These are phyloP conservation scores for Ensete glaucum DNA, from an alignment of 176 grass and related monocot species.

Conservation along the genomic window DNA sequence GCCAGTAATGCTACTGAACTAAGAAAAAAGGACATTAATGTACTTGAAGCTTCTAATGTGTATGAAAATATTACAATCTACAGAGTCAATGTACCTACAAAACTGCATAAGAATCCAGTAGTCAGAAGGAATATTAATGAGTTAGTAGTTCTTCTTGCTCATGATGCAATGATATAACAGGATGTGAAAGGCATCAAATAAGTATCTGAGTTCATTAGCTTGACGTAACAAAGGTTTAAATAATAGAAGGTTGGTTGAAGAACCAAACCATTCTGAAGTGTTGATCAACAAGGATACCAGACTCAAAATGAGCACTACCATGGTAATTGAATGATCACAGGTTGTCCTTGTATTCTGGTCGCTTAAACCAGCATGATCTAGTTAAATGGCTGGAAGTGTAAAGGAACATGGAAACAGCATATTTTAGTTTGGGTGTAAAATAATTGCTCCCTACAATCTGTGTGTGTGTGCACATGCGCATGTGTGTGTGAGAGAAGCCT, in stretches of 20 bases:
- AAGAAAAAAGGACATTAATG: too few relatives aligned
- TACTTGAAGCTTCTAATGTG: too few relatives aligned
- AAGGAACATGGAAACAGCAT: not conserved
- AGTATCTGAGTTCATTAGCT: too few relatives aligned
- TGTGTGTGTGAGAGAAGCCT: not conserved
- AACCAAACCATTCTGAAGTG: not conserved
- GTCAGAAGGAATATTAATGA: too few relatives aligned
- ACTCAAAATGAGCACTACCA: not conserved
- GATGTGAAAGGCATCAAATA: too few relatives aligned
- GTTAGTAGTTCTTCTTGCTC: too few relatives aligned
- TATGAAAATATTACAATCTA: too few relatives aligned
- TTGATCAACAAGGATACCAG: not conserved
- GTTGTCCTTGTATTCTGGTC: not conserved
- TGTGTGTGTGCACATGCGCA: too few relatives aligned
- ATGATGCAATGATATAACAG: too few relatives aligned
- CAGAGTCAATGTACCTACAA: too few relatives aligned
- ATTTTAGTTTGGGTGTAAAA: not conserved
- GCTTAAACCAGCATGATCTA: not conserved
- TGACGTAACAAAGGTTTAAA: not conserved
- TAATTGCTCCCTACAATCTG: not conserved
- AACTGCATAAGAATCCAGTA: too few relatives aligned
- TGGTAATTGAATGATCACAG: not conserved
- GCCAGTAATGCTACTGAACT: not conserved
- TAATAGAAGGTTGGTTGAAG: not conserved
- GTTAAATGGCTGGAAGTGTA: not conserved